phyloP scores from a whole-genome alignment of 2,329 filamentous ascomycete genomes.

The Hypoxylon rubiginosum region DNA sequence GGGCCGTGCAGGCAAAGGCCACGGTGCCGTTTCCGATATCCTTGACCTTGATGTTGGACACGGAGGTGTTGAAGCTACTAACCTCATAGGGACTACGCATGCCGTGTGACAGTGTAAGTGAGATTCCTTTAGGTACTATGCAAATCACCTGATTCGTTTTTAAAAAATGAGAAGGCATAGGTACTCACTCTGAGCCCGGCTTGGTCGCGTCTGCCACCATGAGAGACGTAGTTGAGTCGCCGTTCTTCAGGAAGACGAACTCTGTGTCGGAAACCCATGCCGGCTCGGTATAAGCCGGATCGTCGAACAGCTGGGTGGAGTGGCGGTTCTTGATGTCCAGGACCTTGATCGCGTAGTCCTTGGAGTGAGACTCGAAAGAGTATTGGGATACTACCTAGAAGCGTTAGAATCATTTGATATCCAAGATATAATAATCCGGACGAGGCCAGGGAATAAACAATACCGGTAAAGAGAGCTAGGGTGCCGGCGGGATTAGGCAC shows the following conservation, averaged over 20 bases:
- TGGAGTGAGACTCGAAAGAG: conserved; percentile 81
- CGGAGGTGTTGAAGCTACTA: conserved; percentile 62
- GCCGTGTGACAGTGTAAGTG: conserved; percentile 24
- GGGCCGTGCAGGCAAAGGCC: conserved; percentile 71
- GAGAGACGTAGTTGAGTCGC: conserved; percentile 62
- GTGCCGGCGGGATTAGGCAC: conserved; percentile 77
- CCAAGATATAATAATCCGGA: conserved; percentile 15
- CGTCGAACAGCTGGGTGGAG: conserved; percentile 74
- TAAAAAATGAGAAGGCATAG: not conserved
- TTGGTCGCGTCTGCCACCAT: conserved; percentile 57
- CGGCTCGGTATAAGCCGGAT: conserved; percentile 75
- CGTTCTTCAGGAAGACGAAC: conserved; percentile 67
- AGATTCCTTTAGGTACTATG: conserved; percentile 26
- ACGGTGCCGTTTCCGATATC: conserved; percentile 63
- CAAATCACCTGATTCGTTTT: conserved; percentile 14
- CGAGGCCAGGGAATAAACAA: conserved; percentile 34
- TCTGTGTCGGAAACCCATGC: conserved; percentile 81
- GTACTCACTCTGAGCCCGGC: conserved; percentile 56
- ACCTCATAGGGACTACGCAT: conserved; percentile 60
- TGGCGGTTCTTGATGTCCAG: conserved; percentile 77
- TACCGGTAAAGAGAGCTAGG: conserved; percentile 73
- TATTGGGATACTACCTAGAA: conserved; percentile 74
- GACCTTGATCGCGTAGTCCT: conserved; percentile 76
- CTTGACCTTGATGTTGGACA: conserved; percentile 72
- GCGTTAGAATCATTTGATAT: too few species aligned